Percentiles rank a stretch among this genome's conserved stretches.
These are phyloP conservation scores for Mycosphaerelloides madeirae DNA, from an alignment of 2,329 filamentous ascomycete species.

Conservation along the genomic window DNA sequence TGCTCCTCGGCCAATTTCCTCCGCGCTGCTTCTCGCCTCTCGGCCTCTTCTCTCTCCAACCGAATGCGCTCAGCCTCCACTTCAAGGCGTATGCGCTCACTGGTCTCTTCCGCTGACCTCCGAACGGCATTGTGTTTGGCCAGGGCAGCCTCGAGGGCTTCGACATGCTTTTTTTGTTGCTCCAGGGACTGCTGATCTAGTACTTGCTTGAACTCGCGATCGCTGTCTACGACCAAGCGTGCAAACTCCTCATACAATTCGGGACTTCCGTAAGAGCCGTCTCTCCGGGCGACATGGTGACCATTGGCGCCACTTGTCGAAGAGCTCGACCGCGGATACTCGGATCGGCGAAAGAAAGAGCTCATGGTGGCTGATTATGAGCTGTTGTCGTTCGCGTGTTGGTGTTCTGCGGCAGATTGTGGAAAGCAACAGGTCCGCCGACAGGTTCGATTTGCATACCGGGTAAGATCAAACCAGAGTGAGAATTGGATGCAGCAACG, in stretches of 20 bases:
- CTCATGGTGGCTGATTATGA: conserved; percentile 8
- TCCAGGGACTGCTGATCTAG: conserved; percentile 14
- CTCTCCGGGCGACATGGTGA: conserved; percentile 1
- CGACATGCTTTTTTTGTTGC: conserved; percentile 17
- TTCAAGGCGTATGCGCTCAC: conserved; percentile 15
- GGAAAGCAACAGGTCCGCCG: too few relatives aligned
- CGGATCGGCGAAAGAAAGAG: conserved; percentile 11
- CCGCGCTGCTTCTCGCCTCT: conserved; percentile 11
- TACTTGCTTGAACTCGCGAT: conserved; percentile 14
- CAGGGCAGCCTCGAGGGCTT: conserved; percentile 17
- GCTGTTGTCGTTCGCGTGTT: too few relatives aligned
- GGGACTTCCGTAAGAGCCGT: conserved; percentile 5
- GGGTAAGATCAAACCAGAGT: too few relatives aligned
- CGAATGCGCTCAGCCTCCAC: conserved; percentile 10
- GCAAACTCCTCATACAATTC: conserved; percentile 14
- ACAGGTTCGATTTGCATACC: too few relatives aligned
- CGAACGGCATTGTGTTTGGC: conserved; percentile 17
- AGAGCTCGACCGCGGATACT: conserved; percentile 13
- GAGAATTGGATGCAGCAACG: too few relatives aligned
- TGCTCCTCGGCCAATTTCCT: conserved; percentile 13
- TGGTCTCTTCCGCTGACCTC: conserved; percentile 12
- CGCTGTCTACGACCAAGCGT: conserved; percentile 14
- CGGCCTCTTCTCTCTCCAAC: conserved; percentile 11
- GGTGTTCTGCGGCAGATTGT: too few relatives aligned
- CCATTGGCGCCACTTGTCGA: conserved; percentile 9